Percentiles rank a stretch among this genome's conserved stretches.
phyloP scores from a whole-genome alignment of 495 filamentous ascomycete genomes.

The Aspergillus wentii region DNA sequence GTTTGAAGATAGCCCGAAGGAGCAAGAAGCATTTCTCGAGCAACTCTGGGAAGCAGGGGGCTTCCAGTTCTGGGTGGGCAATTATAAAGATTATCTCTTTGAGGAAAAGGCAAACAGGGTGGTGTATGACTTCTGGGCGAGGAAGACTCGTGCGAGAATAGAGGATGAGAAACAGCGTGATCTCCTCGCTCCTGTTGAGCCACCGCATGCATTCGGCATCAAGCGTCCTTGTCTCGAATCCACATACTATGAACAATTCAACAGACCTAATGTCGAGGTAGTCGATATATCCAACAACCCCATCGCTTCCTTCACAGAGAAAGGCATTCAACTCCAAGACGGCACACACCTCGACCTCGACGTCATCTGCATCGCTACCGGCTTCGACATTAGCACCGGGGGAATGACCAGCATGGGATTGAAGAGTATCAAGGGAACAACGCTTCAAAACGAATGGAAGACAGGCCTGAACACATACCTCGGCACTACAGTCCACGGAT shows the following conservation, averaged over 20 bases:
- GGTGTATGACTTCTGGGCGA: conserved; percentile 54
- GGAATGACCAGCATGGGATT: conserved; percentile 46
- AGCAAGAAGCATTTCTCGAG: conserved; percentile 44
- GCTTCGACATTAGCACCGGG: conserved; percentile 51
- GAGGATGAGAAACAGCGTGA: conserved; percentile 43
- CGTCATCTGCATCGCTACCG: conserved; percentile 50
- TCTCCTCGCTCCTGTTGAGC: conserved; percentile 48
- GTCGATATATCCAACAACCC: conserved; percentile 46
- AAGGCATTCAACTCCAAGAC: conserved; percentile 37
- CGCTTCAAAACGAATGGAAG: conserved; percentile 44
- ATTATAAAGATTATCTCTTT: conserved; percentile 46
- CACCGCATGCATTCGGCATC: conserved; percentile 47
- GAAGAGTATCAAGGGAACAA: conserved; percentile 32
- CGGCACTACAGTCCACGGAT: conserved; percentile 41
- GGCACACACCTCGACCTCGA: conserved; percentile 43
- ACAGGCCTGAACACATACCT: conserved; percentile 41
- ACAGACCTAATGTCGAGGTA: conserved; percentile 48
- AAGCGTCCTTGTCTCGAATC: conserved; percentile 52
- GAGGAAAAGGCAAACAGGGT: conserved; percentile 42
- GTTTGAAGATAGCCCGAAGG: conserved; percentile 42
- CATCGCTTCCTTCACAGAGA: conserved; percentile 41
- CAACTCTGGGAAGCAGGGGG: conserved; percentile 42
- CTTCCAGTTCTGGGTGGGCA: conserved; percentile 47
- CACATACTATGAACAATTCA: conserved; percentile 56
- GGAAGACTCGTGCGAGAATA: conserved; percentile 46